Evolutionary conservation across 805 yeast species (phyloP).

Genomic region (Metschnikowia hibisci): DNA sequence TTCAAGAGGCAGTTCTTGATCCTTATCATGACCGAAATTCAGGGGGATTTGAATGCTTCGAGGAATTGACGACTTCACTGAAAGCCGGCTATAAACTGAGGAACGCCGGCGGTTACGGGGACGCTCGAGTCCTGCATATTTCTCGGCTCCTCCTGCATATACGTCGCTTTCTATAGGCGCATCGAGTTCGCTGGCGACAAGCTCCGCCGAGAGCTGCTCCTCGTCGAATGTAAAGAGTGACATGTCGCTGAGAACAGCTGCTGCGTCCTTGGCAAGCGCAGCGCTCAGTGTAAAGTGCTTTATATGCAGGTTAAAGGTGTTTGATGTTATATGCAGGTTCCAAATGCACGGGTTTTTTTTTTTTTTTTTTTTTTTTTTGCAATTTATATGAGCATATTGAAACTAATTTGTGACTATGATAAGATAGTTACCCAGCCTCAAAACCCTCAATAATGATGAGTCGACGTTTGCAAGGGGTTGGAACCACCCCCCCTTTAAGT

Average conservation of each 20-base stretch:
- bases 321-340: background rate
- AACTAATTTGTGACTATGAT: too few species aligned
- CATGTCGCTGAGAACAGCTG: conserved; percentile 5
- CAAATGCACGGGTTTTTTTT: too few species aligned
- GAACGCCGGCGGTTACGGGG: conserved; percentile 12
- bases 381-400: too few species aligned
- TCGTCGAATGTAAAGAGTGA: conserved; percentile 18
- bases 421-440: too few species aligned
- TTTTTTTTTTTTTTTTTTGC: too few species aligned
- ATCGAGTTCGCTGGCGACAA: conserved; percentile 10
- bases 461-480: too few species aligned
- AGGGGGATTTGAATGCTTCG: conserved; percentile 16
- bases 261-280: conserved; percentile 2
- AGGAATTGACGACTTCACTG: conserved; percentile 16
- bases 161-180: too few species aligned
- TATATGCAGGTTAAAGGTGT: background rate
- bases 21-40: conserved; percentile 10
- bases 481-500: background rate
- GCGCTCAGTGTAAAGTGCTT: background rate
- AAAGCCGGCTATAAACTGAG: conserved; percentile 17
- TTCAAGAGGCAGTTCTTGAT: background rate
- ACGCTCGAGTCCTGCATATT: too few species aligned
- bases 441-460: too few species aligned
- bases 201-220: conserved; percentile 14
- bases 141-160: too few species aligned